phyloP scores from a whole-genome alignment of 495 filamentous ascomycete genomes.

The Trichocladium uniseriatum region DNA sequence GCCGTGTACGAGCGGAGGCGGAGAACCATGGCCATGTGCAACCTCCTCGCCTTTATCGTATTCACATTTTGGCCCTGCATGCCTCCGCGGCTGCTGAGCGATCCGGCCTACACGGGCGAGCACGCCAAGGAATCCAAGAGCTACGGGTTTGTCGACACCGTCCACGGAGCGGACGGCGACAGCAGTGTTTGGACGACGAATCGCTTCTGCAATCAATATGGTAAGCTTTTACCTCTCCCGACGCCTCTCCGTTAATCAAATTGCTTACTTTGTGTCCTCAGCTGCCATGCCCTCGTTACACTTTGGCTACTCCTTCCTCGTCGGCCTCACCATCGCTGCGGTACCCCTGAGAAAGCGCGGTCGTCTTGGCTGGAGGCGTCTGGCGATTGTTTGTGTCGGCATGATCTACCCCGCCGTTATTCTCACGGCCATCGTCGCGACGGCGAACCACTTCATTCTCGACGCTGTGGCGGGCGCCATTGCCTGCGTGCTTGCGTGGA shows the following conservation, averaged over 20 bases:
- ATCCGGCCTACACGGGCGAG: slow-evolving; percentile 29
- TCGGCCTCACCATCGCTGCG: slow-evolving; percentile 56
- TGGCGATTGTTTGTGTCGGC: slow-evolving; percentile 40
- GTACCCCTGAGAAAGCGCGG: slow-evolving; percentile 22
- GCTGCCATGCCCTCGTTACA: slow-evolving; percentile 76
- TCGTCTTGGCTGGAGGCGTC: slow-evolving; percentile 20
- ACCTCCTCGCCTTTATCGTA: slow-evolving; percentile 66
- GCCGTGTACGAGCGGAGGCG: slow-evolving; percentile 28
- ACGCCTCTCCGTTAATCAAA: not conserved
- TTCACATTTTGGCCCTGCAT: slow-evolving; percentile 75
- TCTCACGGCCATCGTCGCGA: slow-evolving; percentile 58
- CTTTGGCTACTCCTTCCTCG: slow-evolving; percentile 70
- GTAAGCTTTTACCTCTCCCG: slow-evolving; percentile 9
- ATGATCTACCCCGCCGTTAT: slow-evolving; percentile 57
- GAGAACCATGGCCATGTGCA: slow-evolving; percentile 64
- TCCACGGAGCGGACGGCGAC: slow-evolving; percentile 51
- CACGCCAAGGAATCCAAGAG: slow-evolving; percentile 22
- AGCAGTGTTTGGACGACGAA: slow-evolving; percentile 63
- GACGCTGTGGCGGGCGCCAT: slow-evolving; percentile 58
- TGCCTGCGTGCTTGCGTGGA: slow-evolving; percentile 24
- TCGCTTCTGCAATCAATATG: slow-evolving; percentile 48
- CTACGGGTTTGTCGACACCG: slow-evolving; percentile 68
- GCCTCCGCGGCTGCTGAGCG: slow-evolving; percentile 62
- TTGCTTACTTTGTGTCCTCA: not conserved
- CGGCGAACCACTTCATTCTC: slow-evolving; percentile 65